Evolutionary conservation across 129 eudicot genomes (phyloP).

Genomic region (carrot (Daucus carota)): DNA sequence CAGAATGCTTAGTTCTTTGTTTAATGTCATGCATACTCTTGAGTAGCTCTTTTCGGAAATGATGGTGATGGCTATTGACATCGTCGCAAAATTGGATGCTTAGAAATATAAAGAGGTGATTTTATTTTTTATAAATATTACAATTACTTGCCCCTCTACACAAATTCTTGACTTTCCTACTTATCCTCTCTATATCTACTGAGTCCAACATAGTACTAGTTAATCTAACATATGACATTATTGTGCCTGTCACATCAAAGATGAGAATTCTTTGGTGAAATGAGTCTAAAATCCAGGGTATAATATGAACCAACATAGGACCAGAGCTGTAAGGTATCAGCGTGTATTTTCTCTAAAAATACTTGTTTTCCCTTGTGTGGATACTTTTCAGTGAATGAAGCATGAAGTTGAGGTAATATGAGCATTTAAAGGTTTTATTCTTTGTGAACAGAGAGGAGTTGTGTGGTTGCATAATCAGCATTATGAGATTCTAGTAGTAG

Average conservation of each 20-base stretch:
- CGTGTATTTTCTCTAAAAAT: neutral
- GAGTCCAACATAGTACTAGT: no score
- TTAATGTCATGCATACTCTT: conserved; percentile 11
- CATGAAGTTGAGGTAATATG: no score
- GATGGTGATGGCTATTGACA: neutral
- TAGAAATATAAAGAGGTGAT: neutral
- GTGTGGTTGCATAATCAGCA: neutral
- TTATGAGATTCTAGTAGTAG: no score
- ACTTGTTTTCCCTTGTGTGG: neutral
- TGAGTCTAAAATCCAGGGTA: neutral
- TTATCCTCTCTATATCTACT: no score
- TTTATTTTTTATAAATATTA: neutral
- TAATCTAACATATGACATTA: neutral
- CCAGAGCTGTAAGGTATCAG: neutral
- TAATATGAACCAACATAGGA: neutral
- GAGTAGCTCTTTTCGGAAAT: neutral
- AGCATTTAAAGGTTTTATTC: no score
- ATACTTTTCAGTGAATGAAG: neutral
- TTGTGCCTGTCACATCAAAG: neutral
- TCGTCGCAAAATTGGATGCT: neutral
- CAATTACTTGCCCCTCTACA: neutral
- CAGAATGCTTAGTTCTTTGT: conserved; percentile 27
- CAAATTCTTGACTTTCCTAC: neutral
- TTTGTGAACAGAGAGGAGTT: neutral
- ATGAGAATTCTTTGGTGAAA: neutral